Evolutionary conservation across 2,329 filamentous ascomycete genomes (phyloP), one percentile per base, ranked within the genome.

Genomic region (Penicillium palitans): DNA sequence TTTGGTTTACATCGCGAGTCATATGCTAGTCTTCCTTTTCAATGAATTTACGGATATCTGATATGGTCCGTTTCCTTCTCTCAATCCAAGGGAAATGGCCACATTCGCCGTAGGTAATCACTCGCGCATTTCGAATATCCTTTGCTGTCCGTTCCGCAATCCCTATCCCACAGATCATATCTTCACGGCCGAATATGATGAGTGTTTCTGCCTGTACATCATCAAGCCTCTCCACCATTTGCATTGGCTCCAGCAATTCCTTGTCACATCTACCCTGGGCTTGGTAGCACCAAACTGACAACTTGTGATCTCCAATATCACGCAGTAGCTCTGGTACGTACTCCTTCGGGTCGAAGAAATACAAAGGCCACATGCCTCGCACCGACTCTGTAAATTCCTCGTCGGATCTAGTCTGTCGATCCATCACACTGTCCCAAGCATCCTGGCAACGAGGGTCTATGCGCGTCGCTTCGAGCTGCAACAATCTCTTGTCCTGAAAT

Each of bases 71-170:
- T 41, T 9, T 51, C 54, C 39, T 55, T 62, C 50, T 62, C 69
- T 53, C 69, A 35, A 70, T 64, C 68, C 68, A 70, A 17, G 68
- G 65, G 39, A 70, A 68, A 61, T 71, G 68, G 3, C 70, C 70
- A 53, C 67, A 72, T 2, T 59, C 44, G 35, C 66, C 59, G 7
- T 46, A 53, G 27, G 27, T 46, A 45, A 47, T 47, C 1, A 53
- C 17, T 8, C 24, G 29, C 7, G 51, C 17, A 27, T 37, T 25
- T 27, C 13, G 35, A 64, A 61, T 19, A 64, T 41, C 60, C 9
- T 55, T n/a, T 39, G 42, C 60, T 15, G 66, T 67, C 25, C 57
- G 44, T 17, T 59, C 52, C 10, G 61, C 60, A 56, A 66, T 66
- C n/a, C 57, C 57, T 42, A 55, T 21, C 2, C 63, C 64, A 40